These are phyloP conservation scores for Quercus lobata DNA, from an alignment of 331 rosid species.

Conservation along the genomic window DNA sequence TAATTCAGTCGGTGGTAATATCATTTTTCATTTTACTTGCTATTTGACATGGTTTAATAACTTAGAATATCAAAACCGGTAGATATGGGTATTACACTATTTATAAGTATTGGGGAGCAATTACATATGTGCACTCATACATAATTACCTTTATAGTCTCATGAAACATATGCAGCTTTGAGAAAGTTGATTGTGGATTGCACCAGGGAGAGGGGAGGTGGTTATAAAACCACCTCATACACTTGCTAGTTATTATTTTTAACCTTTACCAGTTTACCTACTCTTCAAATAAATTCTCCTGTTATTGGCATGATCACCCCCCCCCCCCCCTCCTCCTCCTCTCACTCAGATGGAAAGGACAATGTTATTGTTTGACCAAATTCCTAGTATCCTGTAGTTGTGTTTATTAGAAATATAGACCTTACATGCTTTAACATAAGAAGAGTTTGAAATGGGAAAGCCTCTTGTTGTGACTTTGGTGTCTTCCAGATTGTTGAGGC, in stretches of 20 bases:
- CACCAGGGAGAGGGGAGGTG: not conserved
- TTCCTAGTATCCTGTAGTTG: not conserved
- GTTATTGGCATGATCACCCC: not conserved
- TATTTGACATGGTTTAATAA: conserved; percentile 5
- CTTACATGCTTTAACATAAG: not conserved
- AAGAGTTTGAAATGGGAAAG: conserved; percentile 12
- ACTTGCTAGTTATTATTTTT: not conserved
- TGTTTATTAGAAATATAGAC: not conserved
- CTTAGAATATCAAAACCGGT: not conserved
- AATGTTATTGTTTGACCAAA: not conserved
- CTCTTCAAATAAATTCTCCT: not conserved
- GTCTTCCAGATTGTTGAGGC: conserved; percentile 80
- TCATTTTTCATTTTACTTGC: conserved; percentile 5
- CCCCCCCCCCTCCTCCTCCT: too few relatives aligned
- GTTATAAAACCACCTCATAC: not conserved
- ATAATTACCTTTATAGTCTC: not conserved
- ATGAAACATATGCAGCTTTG: not conserved
- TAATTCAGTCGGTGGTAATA: not conserved
- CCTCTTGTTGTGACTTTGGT: conserved; percentile 16
- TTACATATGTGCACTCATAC: not conserved
- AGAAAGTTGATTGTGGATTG: not conserved
- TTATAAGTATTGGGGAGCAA: not conserved
- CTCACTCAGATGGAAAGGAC: not conserved
- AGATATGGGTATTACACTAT: conserved; percentile 2
- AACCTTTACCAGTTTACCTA: not conserved